A percentile compares a stretch with the other conserved stretches of the same genome.
Conservation (phyloP, 768 basidiomycete species). For the Mycena capillaripes region DNA sequence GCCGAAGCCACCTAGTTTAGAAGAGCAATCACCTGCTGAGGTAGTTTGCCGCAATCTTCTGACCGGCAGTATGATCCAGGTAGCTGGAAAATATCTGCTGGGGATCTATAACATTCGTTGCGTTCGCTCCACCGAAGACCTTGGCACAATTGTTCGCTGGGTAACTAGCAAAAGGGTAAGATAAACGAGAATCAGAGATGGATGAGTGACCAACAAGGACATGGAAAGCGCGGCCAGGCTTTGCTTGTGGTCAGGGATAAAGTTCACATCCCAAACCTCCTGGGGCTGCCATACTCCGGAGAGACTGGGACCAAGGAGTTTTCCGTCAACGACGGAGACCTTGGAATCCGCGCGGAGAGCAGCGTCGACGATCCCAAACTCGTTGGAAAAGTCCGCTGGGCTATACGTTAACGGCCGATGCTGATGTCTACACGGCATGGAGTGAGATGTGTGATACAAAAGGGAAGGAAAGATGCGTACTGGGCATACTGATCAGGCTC, state of each 20-base stretch:
- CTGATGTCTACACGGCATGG: neutral
- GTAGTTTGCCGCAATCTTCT: conserved; percentile 65
- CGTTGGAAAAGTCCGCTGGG: conserved; percentile 63
- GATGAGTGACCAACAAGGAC: conserved; percentile 31
- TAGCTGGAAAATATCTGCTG: conserved; percentile 69
- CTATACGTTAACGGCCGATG: conserved; percentile 58
- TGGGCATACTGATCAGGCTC: conserved; percentile 69
- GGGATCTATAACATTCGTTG: conserved; percentile 49
- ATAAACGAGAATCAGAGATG: conserved; percentile 19
- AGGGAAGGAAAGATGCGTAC: conserved; percentile 40
- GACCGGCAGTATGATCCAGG: conserved; percentile 72
- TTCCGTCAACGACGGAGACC: conserved; percentile 48
- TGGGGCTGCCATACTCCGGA: conserved; percentile 68
- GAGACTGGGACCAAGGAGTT: conserved; percentile 71
- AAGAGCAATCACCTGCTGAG: conserved; percentile 36
- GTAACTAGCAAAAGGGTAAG: conserved; percentile 60
- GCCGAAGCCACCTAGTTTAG: neutral
- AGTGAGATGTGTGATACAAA: neutral
- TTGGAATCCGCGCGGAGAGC: conserved; percentile 58
- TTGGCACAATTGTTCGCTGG: conserved; percentile 74
- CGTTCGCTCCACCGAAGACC: conserved; percentile 55
- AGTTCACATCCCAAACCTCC: conserved; percentile 68
- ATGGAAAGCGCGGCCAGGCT: conserved; percentile 24
- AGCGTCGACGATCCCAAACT: conserved; percentile 64
- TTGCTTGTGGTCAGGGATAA: conserved; percentile 46